Evolutionary conservation across 768 basidiomycete species (phyloP).

Genomic region (Crucibulum laeve): DNA sequence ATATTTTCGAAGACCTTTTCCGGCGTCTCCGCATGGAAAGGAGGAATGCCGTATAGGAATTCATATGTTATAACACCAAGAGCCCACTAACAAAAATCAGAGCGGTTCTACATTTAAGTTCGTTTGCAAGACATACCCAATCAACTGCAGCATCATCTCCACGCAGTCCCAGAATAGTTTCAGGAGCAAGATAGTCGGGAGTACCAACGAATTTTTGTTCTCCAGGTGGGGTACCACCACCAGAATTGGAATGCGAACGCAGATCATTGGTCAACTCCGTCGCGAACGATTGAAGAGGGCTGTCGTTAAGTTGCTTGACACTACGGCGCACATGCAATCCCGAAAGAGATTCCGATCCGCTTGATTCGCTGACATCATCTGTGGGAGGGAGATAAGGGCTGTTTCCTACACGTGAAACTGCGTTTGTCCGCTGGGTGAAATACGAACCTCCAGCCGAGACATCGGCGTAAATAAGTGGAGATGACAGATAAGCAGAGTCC

Average conservation of each 20-base stretch:
- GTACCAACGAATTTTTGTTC: constrained; percentile 97
- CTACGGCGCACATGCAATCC: constrained; percentile 49
- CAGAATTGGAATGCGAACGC: constrained; percentile 69
- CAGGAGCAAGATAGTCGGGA: constrained; percentile 95
- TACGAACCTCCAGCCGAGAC: constrained; percentile 66
- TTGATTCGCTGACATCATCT: constrained; percentile 87
- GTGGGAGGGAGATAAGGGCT: constrained; percentile 64
- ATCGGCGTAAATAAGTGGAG: constrained; percentile 65
- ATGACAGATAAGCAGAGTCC: constrained; percentile 76
- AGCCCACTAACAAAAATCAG: constrained; percentile 70
- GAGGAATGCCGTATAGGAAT: constrained; percentile 94
- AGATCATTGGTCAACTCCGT: constrained; percentile 81
- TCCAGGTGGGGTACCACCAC: constrained; percentile 65
- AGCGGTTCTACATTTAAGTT: neutral
- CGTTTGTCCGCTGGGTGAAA: constrained; percentile 64
- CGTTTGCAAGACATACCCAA: constrained; percentile 62
- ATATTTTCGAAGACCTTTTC: constrained; percentile 99
- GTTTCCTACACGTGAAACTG: constrained; percentile 54
- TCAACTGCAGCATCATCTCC: constrained; percentile 95
- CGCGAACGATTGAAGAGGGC: constrained; percentile 84
- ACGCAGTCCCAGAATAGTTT: constrained; percentile 91
- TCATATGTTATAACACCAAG: constrained; percentile 98
- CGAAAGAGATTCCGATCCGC: constrained; percentile 71
- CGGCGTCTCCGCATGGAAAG: constrained; percentile 96
- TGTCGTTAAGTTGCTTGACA: constrained; percentile 49